These are phyloP conservation scores for Conringia planisiliqua DNA, from an alignment of 345 rosid genomes.

Conservation along the genomic window DNA sequence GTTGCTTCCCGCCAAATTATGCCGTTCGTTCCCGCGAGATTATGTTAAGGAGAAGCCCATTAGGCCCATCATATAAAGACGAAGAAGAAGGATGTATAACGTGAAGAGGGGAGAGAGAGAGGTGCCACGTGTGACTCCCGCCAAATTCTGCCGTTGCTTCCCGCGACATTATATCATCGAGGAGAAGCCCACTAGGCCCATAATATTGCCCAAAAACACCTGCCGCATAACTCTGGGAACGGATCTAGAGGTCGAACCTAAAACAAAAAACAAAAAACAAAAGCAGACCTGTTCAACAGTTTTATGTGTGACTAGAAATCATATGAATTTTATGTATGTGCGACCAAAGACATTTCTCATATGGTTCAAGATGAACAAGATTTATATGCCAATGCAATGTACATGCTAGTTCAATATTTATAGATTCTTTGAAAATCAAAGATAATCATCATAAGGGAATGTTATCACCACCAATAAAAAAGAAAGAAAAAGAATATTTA, in stretches of 20 bases:
- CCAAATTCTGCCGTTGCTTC: conserved; percentile 1
- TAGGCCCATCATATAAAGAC: neutral
- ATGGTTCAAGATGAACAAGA: neutral
- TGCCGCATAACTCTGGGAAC: neutral
- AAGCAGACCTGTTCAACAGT: neutral
- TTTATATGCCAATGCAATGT: neutral
- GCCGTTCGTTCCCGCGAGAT: conserved; percentile 4
- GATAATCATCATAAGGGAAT: neutral
- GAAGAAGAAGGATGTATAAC: neutral
- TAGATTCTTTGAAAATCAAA: neutral
- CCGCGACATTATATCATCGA: neutral
- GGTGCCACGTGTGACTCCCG: neutral
- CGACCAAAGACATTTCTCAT: neutral
- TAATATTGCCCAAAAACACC: neutral
- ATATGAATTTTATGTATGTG: neutral
- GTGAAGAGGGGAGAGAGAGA: neutral
- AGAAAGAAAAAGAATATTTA: neutral
- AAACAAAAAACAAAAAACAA: neutral
- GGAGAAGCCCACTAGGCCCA: conserved; percentile 19
- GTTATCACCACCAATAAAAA: neutral
- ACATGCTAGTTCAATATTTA: neutral
- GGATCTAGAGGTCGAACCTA: neutral
- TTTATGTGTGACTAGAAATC: neutral
- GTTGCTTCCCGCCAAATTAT: conserved; percentile 5
- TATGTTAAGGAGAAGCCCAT: neutral